phyloP scores from a whole-genome alignment of 148 eudicot genomes.

The Pouteria glomerata region DNA sequence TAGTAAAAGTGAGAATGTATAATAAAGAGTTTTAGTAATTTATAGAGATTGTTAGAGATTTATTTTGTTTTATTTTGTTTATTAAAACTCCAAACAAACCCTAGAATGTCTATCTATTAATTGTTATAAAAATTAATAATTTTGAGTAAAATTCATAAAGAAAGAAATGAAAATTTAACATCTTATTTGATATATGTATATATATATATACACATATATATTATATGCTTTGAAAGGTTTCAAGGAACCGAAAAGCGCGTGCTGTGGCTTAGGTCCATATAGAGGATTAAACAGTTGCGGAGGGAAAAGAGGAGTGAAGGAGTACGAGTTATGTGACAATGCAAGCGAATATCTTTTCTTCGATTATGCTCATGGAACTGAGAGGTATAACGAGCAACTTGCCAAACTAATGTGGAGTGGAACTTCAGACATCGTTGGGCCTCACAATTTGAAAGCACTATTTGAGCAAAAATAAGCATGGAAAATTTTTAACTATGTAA shows the following conservation, averaged over 20 bases:
- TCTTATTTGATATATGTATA: too few species aligned
- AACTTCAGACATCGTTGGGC: conserved; percentile 25
- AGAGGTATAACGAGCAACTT: conserved; percentile 36
- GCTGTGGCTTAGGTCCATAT: conserved; percentile 40
- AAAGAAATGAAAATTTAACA: too few species aligned
- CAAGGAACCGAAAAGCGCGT: conserved; percentile 32
- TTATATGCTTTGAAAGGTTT: conserved; percentile 21
- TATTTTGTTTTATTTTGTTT: too few species aligned
- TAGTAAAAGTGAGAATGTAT: too few species aligned
- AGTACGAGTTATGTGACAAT: conserved; percentile 29
- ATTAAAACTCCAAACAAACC: too few species aligned
- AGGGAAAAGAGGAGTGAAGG: conserved; percentile 28
- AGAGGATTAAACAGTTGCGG: conserved; percentile 42
- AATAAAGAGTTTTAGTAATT: too few species aligned
- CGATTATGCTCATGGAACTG: conserved; percentile 40
- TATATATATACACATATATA: too few species aligned
- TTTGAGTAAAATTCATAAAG: too few species aligned
- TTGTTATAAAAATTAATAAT: too few species aligned
- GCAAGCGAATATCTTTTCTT: conserved; percentile 41
- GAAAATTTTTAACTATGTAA: too few species aligned
- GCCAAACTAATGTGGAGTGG: conserved; percentile 46
- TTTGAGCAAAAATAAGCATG: conserved; percentile 16
- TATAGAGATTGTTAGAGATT: too few species aligned
- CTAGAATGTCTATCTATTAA: too few species aligned
- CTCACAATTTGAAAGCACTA: conserved; percentile 38